Percentiles rank a stretch among this genome's conserved stretches.
Evolutionary conservation across 1,284 basidiomycete species (phyloP).

Genomic region (Heterobasidion parviporum): DNA sequence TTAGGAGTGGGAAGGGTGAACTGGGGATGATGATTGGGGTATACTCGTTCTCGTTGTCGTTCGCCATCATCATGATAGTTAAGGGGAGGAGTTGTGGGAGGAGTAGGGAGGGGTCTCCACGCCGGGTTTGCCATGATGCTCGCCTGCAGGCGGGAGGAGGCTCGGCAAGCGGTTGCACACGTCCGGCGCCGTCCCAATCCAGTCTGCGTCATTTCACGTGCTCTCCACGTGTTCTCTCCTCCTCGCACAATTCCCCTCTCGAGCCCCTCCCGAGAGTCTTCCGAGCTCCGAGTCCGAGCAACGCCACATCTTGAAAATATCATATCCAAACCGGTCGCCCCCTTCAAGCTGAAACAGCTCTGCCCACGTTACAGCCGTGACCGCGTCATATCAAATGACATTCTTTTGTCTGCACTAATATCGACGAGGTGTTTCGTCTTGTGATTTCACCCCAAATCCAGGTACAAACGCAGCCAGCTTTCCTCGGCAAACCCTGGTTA

Average conservation of each 20-base stretch:
- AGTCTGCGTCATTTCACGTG: too few species aligned
- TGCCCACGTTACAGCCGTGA: background rate
- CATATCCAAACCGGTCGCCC: too few species aligned
- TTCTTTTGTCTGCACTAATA: background rate
- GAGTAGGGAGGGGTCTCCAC: too few species aligned
- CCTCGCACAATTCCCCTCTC: too few species aligned
- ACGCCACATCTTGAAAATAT: too few species aligned
- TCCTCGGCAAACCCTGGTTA: background rate
- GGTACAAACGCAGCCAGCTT: background rate
- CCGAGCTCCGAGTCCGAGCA: too few species aligned
- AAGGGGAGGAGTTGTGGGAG: conserved; percentile 18
- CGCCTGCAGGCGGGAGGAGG: conserved; percentile 14
- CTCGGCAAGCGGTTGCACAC: conserved; percentile 2
- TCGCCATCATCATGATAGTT: background rate
- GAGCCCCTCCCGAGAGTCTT: too few species aligned
- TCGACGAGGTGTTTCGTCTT: background rate
- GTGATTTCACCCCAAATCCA: background rate
- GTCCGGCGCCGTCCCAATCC: background rate
- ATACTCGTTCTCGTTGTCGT: background rate
- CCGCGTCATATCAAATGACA: background rate
- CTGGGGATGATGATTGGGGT: conserved; percentile 39
- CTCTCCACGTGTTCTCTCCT: too few species aligned
- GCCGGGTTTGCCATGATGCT: too few species aligned
- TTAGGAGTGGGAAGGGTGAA: conserved; percentile 29
- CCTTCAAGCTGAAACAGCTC: background rate